Evolutionary conservation across 2,329 filamentous ascomycete genomes (phyloP), one percentile per base, ranked within the genome.

Genomic region (Fusarium haematococcum): DNA sequence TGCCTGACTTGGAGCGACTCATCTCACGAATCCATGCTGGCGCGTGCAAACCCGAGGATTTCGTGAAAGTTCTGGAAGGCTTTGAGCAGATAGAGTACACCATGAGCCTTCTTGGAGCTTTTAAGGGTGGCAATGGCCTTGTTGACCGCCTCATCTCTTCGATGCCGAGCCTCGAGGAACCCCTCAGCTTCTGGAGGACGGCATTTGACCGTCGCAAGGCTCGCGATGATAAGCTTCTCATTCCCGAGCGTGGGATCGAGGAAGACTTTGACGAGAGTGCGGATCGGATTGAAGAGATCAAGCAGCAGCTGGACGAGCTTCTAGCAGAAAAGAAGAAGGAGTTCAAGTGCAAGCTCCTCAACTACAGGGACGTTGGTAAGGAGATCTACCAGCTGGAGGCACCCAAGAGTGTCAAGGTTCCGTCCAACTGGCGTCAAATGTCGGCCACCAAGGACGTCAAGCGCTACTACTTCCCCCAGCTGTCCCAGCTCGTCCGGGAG

Each of bases 81-180:
- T 99, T 98, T 77, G 97, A 98, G 85, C 96, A 98, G 83, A 98
- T 99, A 54, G 95, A 98, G 73, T 97, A 98, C 81, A 97, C 95
- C 1, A 94, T 98, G 88, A 90, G 91, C 61, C 88, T 98, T 25
- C 88, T 98, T 1, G 88, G 89, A 56, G 88, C 92, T 10, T 93
- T 94, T 77, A 91, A 92, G 63, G 90, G 92, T n/a, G 94, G 93
- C 3, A 92, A 95, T 59, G 94, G 95, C 3, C 88, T 98, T 4
- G 93, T 99, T 48, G 94, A 95, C 67, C 92, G 95, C 63, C 89
- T 99, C 43, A 91, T 98, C 50, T 85, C 90, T 0, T 89, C 92
- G 1, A 98, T 99, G 95, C 97, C 97, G 0, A 90, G 98, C 79
- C 89, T 99, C 4, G 88, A 88, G 23, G 88, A 91, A 37, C 90